Conservation (phyloP, 1,139 yeast genomes). For the Tardiomyces blankii region DNA sequence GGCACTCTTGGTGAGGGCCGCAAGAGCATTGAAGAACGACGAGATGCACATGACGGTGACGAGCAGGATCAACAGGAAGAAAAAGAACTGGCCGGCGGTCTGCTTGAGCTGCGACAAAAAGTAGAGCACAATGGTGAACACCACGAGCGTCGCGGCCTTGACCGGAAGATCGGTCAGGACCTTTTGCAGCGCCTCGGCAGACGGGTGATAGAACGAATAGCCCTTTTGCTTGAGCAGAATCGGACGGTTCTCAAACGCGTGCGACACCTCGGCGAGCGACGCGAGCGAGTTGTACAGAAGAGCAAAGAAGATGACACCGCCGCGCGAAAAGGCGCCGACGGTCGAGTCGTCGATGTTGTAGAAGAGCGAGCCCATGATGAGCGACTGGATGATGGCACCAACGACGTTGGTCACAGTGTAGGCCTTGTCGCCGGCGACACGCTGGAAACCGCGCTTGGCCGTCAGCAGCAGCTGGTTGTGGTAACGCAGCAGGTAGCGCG, state of each 20-base stretch:
- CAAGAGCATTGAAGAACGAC: constrained; percentile 49
- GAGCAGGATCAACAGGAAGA: constrained; percentile 39
- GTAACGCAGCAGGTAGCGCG: constrained; percentile 38
- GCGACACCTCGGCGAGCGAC: constrained; percentile 46
- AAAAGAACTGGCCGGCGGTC: constrained; percentile 52
- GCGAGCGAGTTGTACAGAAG: constrained; percentile 46
- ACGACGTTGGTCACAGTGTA: constrained; percentile 38
- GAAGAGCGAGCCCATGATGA: constrained; percentile 46
- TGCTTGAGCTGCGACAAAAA: constrained; percentile 48
- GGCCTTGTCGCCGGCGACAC: constrained; percentile 44
- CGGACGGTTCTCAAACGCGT: constrained; percentile 46
- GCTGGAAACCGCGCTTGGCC: constrained; percentile 42
- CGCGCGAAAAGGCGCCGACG: constrained; percentile 43
- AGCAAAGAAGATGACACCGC: constrained; percentile 47
- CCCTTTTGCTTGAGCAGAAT: constrained; percentile 51
- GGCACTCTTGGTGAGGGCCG: constrained; percentile 43
- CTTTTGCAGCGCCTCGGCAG: constrained; percentile 56
- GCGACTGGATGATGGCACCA: constrained; percentile 42
- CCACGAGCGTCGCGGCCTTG: constrained; percentile 35
- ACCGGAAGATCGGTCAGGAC: constrained; percentile 49
- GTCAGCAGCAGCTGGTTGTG: constrained; percentile 34
- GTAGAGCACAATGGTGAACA: constrained; percentile 40
- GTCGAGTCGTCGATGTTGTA: constrained; percentile 39
- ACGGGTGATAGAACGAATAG: constrained; percentile 53
- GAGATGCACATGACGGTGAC: constrained; percentile 41